phyloP scores from a whole-genome alignment of 108 stramenopile species.

The Stephanodiscus triporus region DNA sequence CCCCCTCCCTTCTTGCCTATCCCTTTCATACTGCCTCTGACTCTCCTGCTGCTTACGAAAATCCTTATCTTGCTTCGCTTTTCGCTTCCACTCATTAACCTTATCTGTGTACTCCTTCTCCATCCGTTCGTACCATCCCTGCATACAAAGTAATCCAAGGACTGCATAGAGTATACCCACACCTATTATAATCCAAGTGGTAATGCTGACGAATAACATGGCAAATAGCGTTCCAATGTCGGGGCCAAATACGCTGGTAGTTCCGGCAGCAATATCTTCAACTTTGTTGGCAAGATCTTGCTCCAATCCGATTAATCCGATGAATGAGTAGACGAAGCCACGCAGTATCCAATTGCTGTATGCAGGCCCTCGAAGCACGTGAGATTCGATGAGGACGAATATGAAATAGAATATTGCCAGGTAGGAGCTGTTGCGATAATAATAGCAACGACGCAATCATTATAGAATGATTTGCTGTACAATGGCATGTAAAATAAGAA shows the following conservation, averaged over 20 bases:
- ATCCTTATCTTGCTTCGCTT: conserved; percentile 31
- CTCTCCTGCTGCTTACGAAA: conserved; percentile 32
- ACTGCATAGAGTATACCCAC: conserved; percentile 43
- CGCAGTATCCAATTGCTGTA: conserved; percentile 50
- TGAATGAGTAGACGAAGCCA: conserved; percentile 82
- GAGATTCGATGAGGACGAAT: conserved; percentile 66
- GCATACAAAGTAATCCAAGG: conserved; percentile 43
- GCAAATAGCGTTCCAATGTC: conserved; percentile 40
- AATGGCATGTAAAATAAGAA: not conserved
- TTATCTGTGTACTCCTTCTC: conserved; percentile 36
- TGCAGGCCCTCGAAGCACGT: conserved; percentile 1
- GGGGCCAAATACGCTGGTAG: conserved; percentile 40
- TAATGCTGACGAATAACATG: conserved; percentile 39
- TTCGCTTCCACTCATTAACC: conserved; percentile 43
- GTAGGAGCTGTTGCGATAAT: conserved; percentile 48
- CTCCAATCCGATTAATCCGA: conserved; percentile 77
- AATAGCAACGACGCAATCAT: not conserved
- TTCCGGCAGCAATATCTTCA: conserved; percentile 44
- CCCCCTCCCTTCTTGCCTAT: conserved; percentile 38
- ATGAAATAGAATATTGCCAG: conserved; percentile 63
- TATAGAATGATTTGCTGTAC: not conserved
- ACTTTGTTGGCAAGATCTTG: conserved; percentile 68
- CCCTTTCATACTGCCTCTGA: conserved; percentile 34
- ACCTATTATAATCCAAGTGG: conserved; percentile 47
- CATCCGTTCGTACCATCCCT: conserved; percentile 38